These are phyloP conservation scores for Fusarium torreyae DNA, from an alignment of 2,329 filamentous ascomycete genomes.

Conservation along the genomic window DNA sequence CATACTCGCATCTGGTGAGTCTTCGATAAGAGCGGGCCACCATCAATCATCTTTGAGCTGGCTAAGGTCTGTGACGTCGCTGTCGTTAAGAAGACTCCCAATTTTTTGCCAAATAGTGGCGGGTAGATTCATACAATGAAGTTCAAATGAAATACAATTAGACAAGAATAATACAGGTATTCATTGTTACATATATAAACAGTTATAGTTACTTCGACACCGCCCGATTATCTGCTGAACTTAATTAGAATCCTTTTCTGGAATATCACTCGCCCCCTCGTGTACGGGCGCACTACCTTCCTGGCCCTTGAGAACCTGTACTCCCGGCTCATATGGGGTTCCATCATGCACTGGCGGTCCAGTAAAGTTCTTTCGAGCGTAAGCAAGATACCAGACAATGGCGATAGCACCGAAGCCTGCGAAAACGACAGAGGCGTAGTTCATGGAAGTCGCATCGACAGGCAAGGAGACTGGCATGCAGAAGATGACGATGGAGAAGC, in stretches of 20 bases:
- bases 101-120: too few species aligned
- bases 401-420: slow-evolving; percentile 73
- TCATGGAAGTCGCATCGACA: slow-evolving; percentile 71
- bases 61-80: too few species aligned
- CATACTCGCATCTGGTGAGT: background rate
- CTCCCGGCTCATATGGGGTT: slow-evolving; percentile 31
- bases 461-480: slow-evolving; percentile 79
- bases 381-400: slow-evolving; percentile 73
- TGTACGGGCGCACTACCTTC: slow-evolving; percentile 21
- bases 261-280: slow-evolving; percentile 17
- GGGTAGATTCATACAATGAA: too few species aligned
- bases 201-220: background rate
- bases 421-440: slow-evolving; percentile 78
- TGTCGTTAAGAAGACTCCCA: too few species aligned
- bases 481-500: slow-evolving; percentile 79
- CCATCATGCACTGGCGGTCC: slow-evolving; percentile 61
- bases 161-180: background rate
- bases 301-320: slow-evolving; percentile 41
- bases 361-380: slow-evolving; percentile 75
- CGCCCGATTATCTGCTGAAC: slow-evolving; percentile 9
- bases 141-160: too few species aligned
- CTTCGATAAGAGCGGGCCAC: too few species aligned
- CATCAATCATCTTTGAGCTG: too few species aligned
- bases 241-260: slow-evolving; percentile 40
- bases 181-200: slow-evolving; percentile 28